phyloP scores from a whole-genome alignment of 257 asterid species.

The Solanum bulbocastanum region DNA sequence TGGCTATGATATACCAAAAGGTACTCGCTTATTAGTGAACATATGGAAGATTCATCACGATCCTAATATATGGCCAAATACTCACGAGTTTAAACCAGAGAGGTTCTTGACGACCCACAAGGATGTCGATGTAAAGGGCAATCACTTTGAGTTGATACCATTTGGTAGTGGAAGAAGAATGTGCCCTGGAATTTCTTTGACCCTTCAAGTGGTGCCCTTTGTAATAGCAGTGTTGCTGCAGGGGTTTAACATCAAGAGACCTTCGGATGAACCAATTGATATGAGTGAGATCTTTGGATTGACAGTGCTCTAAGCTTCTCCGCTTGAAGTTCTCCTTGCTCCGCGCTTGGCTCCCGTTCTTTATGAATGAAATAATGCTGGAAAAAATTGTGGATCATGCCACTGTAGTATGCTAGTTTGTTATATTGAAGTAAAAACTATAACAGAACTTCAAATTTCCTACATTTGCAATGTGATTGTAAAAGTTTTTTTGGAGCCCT shows the following conservation, averaged over 20 bases:
- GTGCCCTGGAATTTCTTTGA: constrained; percentile 26
- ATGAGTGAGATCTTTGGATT: constrained; percentile 38
- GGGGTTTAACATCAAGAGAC: constrained; percentile 19
- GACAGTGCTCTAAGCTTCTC: constrained; percentile 22
- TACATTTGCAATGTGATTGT: background rate
- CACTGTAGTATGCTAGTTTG: background rate
- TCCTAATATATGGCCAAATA: constrained; percentile 37
- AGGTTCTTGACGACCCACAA: constrained; percentile 28
- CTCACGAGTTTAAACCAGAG: constrained; percentile 32
- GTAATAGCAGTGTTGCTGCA: constrained; percentile 30
- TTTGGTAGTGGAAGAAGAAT: constrained; percentile 46
- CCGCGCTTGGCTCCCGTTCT: constrained; percentile 19
- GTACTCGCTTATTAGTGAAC: constrained; percentile 32
- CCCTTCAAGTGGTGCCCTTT: constrained; percentile 7
- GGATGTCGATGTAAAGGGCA: constrained; percentile 25
- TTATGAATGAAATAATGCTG: background rate
- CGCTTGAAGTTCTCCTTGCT: constrained; percentile 17
- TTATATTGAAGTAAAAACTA: background rate
- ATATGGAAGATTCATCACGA: constrained; percentile 33
- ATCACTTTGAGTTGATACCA: constrained; percentile 35
- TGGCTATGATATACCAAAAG: constrained; percentile 29
- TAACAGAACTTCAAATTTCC: background rate
- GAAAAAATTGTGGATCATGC: background rate
- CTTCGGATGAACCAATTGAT: constrained; percentile 14
- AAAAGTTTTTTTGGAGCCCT: too few relatives aligned